phyloP scores from a whole-genome alignment of 2,329 filamentous ascomycete species.

The Amauroascus niger region DNA sequence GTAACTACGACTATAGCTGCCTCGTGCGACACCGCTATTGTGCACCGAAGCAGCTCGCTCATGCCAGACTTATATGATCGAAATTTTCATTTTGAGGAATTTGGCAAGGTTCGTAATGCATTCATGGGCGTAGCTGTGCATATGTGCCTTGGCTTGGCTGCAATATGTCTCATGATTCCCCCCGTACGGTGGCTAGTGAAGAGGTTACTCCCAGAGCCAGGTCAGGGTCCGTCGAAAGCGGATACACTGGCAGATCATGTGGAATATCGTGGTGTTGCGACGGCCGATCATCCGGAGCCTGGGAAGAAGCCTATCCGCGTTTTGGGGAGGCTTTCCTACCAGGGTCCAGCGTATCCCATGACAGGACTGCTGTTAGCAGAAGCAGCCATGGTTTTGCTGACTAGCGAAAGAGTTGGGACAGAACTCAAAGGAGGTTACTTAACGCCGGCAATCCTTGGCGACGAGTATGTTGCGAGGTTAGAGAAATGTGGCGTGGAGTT shows the following conservation, averaged over 20 bases:
- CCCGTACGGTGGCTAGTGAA: constrained; percentile 45
- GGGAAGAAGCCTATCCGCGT: constrained; percentile 29
- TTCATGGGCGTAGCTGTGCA: constrained; percentile 44
- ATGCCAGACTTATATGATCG: constrained; percentile 49
- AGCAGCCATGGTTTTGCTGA: constrained; percentile 38
- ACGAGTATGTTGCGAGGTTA: constrained; percentile 39
- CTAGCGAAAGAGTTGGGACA: constrained; percentile 33
- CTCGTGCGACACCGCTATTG: constrained; percentile 46
- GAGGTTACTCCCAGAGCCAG: constrained; percentile 42
- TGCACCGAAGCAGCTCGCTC: constrained; percentile 52
- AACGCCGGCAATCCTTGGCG: constrained; percentile 41
- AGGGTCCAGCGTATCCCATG: constrained; percentile 37
- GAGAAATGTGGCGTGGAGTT: constrained; percentile 37
- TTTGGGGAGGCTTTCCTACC: constrained; percentile 34
- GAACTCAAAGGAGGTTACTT: constrained; percentile 39
- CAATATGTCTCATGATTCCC: constrained; percentile 42
- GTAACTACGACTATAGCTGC: constrained; percentile 47
- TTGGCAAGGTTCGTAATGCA: constrained; percentile 43
- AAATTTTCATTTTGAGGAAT: constrained; percentile 50
- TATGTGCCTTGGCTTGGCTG: constrained; percentile 37
- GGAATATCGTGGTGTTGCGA: constrained; percentile 39
- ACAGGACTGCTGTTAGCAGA: constrained; percentile 38
- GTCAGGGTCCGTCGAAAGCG: constrained; percentile 42
- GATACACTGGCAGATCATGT: constrained; percentile 31
- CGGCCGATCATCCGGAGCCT: constrained; percentile 26